phyloP scores from a whole-genome alignment of 192 early-diverging fungal species.

The Coemansia biformis region DNA sequence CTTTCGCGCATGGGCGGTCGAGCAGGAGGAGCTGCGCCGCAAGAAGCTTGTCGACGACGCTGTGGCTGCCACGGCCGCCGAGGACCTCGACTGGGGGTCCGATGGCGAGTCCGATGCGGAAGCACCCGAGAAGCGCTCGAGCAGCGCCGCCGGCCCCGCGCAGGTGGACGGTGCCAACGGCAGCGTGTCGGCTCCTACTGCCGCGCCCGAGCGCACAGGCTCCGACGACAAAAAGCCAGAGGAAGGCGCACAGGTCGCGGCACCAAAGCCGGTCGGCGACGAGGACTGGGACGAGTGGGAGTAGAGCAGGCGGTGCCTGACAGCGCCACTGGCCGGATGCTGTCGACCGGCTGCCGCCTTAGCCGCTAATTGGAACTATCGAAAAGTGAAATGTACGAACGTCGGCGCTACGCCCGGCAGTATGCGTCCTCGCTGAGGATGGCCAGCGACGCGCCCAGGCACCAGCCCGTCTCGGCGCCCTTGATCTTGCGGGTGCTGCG shows the following conservation, averaged over 20 bases:
- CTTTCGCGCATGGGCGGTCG: constrained; percentile 35
- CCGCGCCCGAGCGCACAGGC: no score
- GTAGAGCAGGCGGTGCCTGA: constrained; percentile 1
- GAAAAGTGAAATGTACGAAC: no score
- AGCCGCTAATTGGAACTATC: no score
- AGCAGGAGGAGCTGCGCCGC: constrained; percentile 37
- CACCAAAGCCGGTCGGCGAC: neutral
- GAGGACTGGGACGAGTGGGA: constrained; percentile 45
- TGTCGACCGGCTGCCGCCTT: no score
- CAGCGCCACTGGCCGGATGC: no score
- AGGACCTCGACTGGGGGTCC: constrained; percentile 43
- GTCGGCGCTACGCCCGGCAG: constrained; percentile 10
- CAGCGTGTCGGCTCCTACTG: no score
- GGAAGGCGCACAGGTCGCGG: neutral
- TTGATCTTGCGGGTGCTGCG: constrained; percentile 88
- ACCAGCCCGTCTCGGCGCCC: constrained; percentile 94
- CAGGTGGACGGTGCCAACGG: no score
- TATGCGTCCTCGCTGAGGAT: constrained; percentile 60
- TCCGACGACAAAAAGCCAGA: neutral
- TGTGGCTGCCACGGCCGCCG: constrained; percentile 29
- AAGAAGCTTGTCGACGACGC: constrained; percentile 48
- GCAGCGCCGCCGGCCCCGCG: no score
- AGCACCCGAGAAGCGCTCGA: no score
- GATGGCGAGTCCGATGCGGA: constrained; percentile 2
- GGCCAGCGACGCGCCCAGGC: constrained; percentile 85